Evolutionary conservation across 1,139 yeast genomes (phyloP), one percentile per base, ranked within the genome.

Genomic region (Zygosaccharomyces pseudobailii): DNA sequence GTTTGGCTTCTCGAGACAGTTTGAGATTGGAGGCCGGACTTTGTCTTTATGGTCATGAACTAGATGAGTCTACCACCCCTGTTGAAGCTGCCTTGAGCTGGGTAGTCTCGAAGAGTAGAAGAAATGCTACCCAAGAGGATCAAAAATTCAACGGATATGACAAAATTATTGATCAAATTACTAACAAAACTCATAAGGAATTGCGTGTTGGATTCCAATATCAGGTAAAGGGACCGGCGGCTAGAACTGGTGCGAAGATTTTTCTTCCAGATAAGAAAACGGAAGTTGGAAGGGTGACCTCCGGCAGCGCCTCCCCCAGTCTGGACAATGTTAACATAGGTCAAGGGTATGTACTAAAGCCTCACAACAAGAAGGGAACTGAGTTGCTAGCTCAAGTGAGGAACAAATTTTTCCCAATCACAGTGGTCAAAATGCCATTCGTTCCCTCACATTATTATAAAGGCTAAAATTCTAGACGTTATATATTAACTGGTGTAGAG

Each of bases 1-100:
- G 98, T 6, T 79, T 92, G 49, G 98, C 97, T 25, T 97, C 98
- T 2, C 82, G 98, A 68, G 98, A 92, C 66, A 87, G 97, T 6
- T 75, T 92, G 56, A 80, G 98, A 63, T 73, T 92, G 49, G 98
- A 92, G 71, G 98, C 98, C 3, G 98, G 98, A 36, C 87, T 92
- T 97, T 92, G 98, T 69, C 76, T 92, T 49, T 92, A 92, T 60
- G 98, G 98, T 4, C 87, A 89, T 65, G 98, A 92, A 68, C 75
- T 92, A 59, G 78, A 76, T 52, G 96, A 88, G 59, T 70, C 72
- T n/a, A 81, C 78, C 37, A 84, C 96, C 1, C 98, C 98, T 13
- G 80, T 90, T 6, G 95, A 89, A 60, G 95, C 95, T 0, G 81
- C 92, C 0, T 76, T 92, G 56, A 76, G 87, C 43, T 92, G 98